Evolutionary conservation across 1,284 basidiomycete species (phyloP).

Genomic region (Rhodotorula sp.): DNA sequence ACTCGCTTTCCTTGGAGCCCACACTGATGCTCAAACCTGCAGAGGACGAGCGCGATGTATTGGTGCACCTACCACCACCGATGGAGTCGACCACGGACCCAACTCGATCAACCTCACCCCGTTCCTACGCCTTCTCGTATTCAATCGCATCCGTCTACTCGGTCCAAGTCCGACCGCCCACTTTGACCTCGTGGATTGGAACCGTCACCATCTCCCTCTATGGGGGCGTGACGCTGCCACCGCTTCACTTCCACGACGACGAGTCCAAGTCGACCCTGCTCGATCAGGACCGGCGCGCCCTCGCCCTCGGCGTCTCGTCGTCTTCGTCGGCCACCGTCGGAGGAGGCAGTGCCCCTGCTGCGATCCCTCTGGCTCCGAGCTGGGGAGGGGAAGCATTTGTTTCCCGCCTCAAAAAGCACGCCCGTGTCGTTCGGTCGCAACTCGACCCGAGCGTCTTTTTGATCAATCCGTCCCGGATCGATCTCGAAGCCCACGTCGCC

Average conservation of each 20-base stretch:
- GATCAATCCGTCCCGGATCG: slow-evolving; percentile 82
- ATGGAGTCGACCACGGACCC: background rate
- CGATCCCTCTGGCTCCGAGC: slow-evolving; percentile 41
- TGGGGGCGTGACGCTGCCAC: slow-evolving; percentile 62
- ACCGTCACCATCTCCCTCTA: slow-evolving; percentile 70
- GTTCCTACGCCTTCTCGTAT: slow-evolving; percentile 87
- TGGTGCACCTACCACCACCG: slow-evolving; percentile 27
- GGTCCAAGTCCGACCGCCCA: slow-evolving; percentile 77
- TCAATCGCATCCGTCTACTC: slow-evolving; percentile 87
- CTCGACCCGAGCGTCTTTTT: slow-evolving; percentile 80
- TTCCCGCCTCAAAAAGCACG: slow-evolving; percentile 63
- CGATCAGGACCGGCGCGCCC: slow-evolving; percentile 41
- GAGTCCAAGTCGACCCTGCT: slow-evolving; percentile 68
- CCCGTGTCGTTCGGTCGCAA: slow-evolving; percentile 72
- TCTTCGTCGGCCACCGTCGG: background rate
- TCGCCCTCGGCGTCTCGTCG: slow-evolving; percentile 31
- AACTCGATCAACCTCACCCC: background rate
- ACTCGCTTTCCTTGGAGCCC: background rate
- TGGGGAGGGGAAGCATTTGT: slow-evolving; percentile 66
- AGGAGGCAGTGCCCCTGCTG: background rate
- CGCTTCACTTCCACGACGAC: slow-evolving; percentile 93
- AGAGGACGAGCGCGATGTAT: slow-evolving; percentile 32
- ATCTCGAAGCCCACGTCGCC: slow-evolving; percentile 74
- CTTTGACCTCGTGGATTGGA: slow-evolving; percentile 80
- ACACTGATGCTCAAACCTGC: slow-evolving; percentile 43